phyloP scores from a whole-genome alignment of 2,329 filamentous ascomycete species.

The Nakataea oryzae region DNA sequence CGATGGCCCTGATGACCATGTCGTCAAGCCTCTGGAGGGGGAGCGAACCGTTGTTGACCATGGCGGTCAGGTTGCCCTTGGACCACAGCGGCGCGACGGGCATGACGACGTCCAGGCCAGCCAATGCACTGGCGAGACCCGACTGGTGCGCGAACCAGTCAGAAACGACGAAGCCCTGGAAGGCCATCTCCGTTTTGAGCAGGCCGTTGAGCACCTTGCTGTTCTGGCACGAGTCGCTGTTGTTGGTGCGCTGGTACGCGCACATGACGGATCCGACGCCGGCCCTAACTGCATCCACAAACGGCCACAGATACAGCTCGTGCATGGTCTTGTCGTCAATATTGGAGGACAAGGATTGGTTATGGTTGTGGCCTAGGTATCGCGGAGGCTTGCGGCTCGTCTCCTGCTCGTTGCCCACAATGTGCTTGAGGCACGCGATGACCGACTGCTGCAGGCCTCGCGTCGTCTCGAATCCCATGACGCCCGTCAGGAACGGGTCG shows the following conservation, averaged over 20 bases:
- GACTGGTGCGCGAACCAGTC: constrained; percentile 43
- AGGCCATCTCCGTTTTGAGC: constrained; percentile 51
- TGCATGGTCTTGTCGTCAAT: constrained; percentile 52
- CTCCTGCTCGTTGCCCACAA: constrained; percentile 21
- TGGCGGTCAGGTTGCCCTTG: constrained; percentile 39
- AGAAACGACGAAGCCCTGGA: constrained; percentile 24
- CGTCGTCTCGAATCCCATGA: constrained; percentile 53
- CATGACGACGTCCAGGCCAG: constrained; percentile 65
- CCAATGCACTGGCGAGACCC: constrained; percentile 47
- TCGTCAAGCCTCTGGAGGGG: constrained; percentile 50
- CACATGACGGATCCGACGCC: constrained; percentile 48
- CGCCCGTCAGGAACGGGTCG: constrained; percentile 58
- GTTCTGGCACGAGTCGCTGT: constrained; percentile 62
- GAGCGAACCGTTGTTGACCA: constrained; percentile 51
- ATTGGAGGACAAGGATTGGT: constrained; percentile 29
- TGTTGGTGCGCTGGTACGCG: constrained; percentile 63
- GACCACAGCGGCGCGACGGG: constrained; percentile 34
- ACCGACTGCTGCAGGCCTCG: constrained; percentile 54
- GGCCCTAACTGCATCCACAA: constrained; percentile 41
- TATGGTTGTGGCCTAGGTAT: constrained; percentile 9
- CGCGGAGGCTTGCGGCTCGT: background rate
- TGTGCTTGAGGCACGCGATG: constrained; percentile 25
- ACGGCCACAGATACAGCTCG: constrained; percentile 52
- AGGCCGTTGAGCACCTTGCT: constrained; percentile 56
- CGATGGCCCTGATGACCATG: constrained; percentile 59